Evolutionary conservation across 1,284 basidiomycete species (phyloP), one percentile per base, ranked within the genome.

Genomic region (Puccinia polysora): DNA sequence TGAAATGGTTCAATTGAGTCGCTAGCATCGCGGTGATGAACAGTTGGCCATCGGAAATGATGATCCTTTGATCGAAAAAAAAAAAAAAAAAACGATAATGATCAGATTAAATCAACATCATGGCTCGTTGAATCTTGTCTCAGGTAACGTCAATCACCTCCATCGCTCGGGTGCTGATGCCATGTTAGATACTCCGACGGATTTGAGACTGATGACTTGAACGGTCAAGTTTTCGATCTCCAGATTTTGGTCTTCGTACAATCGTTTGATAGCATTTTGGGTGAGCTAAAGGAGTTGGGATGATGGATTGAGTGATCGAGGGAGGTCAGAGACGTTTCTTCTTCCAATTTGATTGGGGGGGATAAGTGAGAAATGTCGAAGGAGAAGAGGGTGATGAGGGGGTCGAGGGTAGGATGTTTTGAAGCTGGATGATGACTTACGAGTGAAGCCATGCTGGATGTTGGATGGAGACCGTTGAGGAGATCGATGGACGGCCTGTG

Each of bases 21-120:
- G 92, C 91, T 47, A 98, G 84, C 96, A 99, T 97, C 36, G 90
- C 88, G 80, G 95, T 93, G 65, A 90, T 83, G 78, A 90, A 94
- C 77, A 89, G 81, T 38, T 83, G 81, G 55, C 93, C 91, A 79
- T 96, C 93, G 1, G 83, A 84, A 30, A 84, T 76, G 75, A 84
- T 82, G 49, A 83, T 75, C 34, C 83, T 83, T 73, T 14, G 36
- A 4, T 50, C 0, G 18, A 56, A 30, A n/a, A 20, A 53, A 20
- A 28, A 67, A 23, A 45, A 43, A 60, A 34, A 15, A 7, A n/a
- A n/a, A n/a, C n/a, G n/a, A 50, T 30, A 50, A 18, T 1, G 45
- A 28, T 3, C 32, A 28, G 25, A 10, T 30, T 30, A 23, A 8
- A 25, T 25, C 32, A 36, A 34, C 15, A 43, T 18, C 8, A 43